Base-by-base conservation (phyloP, 345 rosid genomes). In the Gossypium mustelinum region DNA sequence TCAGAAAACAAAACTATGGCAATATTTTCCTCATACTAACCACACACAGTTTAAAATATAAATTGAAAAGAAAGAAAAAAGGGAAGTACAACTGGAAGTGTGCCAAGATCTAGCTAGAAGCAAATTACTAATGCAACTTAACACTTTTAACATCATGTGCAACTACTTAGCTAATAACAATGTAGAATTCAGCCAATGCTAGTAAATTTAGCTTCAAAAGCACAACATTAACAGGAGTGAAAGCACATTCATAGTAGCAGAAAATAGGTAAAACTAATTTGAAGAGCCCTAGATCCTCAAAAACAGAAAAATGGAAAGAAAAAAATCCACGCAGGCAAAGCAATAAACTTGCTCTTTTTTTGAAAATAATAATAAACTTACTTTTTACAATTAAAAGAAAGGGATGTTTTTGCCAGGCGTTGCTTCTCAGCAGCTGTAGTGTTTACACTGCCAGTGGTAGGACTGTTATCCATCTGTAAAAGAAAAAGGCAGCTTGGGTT, bases 381-480 rank as follows among this genome's bases (percentile, higher is more conserved):
- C 99, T 89, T 93, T 85, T 96, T 90, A 81, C 89, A 92, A 84
- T 96, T 96, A 84, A 90, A 92, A 69, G 97, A 94, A 59, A 93
- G 91, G 82, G 99, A 96, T 18, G 88, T 80, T 81, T 91, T 93
- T 39, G 99, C 99, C 76, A 93, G 82, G 43, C 90, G 92, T 71
- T 83, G 94, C 83, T 95, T 95, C 88, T 95, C 98, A 61, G 81
- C 89, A 62, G 66, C 81, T 62, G 92, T 91, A 2, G 92, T 91
- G 81, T 81, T 92, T 74, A 95, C 94, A 68, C 98, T 93, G 80
- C 99, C 99, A 0, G 98, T 93, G 52, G 99, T 95, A 52, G 99
- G 99, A 82, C 97, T 95, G 77, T 51, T 89, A 81, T 95, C 99
- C 97, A 92, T 89, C 98, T 95, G 88, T 79, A 75, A 72, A 22